Conservation (phyloP, 2,329 filamentous ascomycete genomes). For the Elsinoe batatas region DNA sequence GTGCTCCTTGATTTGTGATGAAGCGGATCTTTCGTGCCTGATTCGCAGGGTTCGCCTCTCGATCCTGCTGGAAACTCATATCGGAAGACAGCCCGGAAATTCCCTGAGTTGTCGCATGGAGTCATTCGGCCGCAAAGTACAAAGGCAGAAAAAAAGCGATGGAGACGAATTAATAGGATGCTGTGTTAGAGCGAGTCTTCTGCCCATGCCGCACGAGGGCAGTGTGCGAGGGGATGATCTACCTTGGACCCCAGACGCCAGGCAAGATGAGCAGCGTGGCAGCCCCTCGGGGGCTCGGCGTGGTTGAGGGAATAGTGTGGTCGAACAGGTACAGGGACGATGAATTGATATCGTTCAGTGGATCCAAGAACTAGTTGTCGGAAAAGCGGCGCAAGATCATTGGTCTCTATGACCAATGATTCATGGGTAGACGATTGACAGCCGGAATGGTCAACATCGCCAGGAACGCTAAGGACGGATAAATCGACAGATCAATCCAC, state of each 20-base stretch:
- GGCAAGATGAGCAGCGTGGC: neutral
- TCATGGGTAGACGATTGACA: neutral
- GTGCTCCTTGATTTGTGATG: constrained; percentile 72
- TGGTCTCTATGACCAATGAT: neutral
- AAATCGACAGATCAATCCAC: neutral
- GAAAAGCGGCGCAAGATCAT: neutral
- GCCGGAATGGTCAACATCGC: neutral
- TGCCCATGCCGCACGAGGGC: neutral
- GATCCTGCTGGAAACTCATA: constrained; percentile 7
- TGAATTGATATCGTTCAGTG: neutral
- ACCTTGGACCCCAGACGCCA: neutral
- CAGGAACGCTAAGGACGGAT: constrained; percentile 1
- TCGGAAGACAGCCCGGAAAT: neutral
- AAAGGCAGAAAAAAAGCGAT: neutral
- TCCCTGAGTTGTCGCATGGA: neutral
- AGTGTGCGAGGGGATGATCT: neutral
- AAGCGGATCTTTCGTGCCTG: constrained; percentile 44
- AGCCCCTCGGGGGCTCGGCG: neutral
- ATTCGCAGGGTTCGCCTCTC: constrained; percentile 2
- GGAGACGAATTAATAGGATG: neutral
- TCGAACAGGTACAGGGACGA: constrained; percentile 1
- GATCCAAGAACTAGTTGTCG: neutral
- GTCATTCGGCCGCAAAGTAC: neutral
- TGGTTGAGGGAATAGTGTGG: neutral
- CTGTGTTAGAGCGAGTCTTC: neutral